A percentile compares a stretch with the other conserved stretches of the same genome.
Conservation (phyloP, 2,329 filamentous ascomycete species). For the Didymella arachidicola region DNA sequence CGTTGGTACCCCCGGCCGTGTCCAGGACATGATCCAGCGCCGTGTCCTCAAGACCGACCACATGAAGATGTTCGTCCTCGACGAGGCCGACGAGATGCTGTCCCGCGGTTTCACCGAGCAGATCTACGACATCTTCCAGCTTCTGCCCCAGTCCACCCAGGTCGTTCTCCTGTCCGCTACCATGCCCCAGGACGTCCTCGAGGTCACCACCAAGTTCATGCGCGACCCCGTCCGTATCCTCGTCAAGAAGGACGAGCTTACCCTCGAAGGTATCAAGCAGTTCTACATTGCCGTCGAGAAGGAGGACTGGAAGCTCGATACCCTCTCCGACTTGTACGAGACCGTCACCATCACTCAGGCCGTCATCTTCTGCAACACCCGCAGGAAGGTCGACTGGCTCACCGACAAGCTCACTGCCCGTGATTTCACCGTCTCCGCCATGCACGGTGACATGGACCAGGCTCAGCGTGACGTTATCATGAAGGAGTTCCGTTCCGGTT, state of each 20-base stretch:
- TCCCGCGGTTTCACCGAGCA: constrained; percentile 99
- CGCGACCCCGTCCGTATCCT: constrained; percentile 98
- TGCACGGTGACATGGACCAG: constrained; percentile 99
- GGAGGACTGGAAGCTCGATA: constrained; percentile 99
- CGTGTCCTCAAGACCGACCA: constrained; percentile 94
- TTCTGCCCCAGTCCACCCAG: constrained; percentile 96
- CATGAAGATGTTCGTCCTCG: constrained; percentile 99
- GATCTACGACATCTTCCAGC: constrained; percentile 99
- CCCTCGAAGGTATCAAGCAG: constrained; percentile 99
- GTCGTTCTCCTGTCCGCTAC: constrained; percentile 97
- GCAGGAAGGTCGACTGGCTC: constrained; percentile 99
- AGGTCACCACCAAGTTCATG: constrained; percentile 99
- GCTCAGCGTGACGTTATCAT: constrained; percentile 98
- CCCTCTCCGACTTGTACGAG: constrained; percentile 97
- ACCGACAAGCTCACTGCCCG: constrained; percentile 98
- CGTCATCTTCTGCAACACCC: constrained; percentile 99
- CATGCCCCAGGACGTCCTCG: constrained; percentile 98
- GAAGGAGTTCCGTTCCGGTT: constrained; percentile 99
- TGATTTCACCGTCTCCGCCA: constrained; percentile 99
- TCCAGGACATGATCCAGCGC: constrained; percentile 99
- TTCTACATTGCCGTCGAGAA: constrained; percentile 99
- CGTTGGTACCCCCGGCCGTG: constrained; percentile 96
- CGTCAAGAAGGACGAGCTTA: constrained; percentile 99
- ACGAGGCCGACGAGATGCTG: constrained; percentile 99
- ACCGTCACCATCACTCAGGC: constrained; percentile 99